Evolutionary conservation across 441 rosid genomes (phyloP).

Genomic region (Bruguiera hainesii): DNA sequence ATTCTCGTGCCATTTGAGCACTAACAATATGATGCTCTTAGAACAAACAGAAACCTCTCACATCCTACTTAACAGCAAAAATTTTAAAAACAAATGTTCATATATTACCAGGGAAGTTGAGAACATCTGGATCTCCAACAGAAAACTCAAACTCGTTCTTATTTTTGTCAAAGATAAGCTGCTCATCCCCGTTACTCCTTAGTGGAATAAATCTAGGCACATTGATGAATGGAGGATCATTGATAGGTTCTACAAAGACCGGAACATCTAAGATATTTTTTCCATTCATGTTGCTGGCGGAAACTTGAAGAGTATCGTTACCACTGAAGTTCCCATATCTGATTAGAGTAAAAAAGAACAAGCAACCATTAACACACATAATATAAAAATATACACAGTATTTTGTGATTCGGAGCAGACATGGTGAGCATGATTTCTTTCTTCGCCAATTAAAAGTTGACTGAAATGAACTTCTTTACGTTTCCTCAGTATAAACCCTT

Average conservation of each 20-base stretch:
- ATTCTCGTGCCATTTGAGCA: no score
- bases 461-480: no score
- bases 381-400: not conserved
- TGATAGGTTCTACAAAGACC: slow-evolving; percentile 56
- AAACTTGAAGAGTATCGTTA: slow-evolving; percentile 53
- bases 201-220: slow-evolving; percentile 52
- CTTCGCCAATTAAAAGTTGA: no score
- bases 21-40: not conserved
- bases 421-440: no score
- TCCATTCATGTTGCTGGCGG: slow-evolving; percentile 69
- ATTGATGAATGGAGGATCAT: slow-evolving; percentile 70
- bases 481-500: no score
- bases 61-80: not conserved
- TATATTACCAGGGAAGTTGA: slow-evolving; percentile 58
- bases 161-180: slow-evolving; percentile 44
- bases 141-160: slow-evolving; percentile 58
- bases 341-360: slow-evolving; percentile 16
- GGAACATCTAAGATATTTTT: slow-evolving; percentile 54
- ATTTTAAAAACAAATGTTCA: not conserved
- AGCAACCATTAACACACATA: slow-evolving; percentile 1
- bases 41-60: not conserved
- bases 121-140: slow-evolving; percentile 76
- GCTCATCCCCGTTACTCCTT: slow-evolving; percentile 37
- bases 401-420: not conserved
- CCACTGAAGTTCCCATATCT: slow-evolving; percentile 80